phyloP scores from a whole-genome alignment of 306 rosid species.

The Leucaena leucocephala region DNA sequence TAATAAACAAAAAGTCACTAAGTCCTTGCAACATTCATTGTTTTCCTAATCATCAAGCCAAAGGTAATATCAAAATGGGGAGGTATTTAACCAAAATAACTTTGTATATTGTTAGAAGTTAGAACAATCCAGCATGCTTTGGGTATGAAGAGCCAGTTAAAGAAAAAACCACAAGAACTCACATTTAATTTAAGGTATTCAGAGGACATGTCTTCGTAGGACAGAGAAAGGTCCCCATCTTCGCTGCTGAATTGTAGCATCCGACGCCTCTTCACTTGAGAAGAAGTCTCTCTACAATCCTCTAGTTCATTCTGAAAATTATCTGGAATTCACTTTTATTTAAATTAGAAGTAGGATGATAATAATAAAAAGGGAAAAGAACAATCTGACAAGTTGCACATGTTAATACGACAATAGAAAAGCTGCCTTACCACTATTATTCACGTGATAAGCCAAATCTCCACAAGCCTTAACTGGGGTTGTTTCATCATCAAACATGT shows the following conservation, averaged over 20 bases:
- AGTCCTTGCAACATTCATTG: not conserved
- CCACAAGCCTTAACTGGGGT: slow-evolving; percentile 91
- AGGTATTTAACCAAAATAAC: not conserved
- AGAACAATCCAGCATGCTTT: slow-evolving; percentile 9
- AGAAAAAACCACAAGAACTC: slow-evolving; percentile 38
- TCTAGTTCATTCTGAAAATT: slow-evolving; percentile 50
- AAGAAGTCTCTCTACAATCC: slow-evolving; percentile 56
- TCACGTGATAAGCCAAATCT: slow-evolving; percentile 60
- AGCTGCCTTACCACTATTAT: slow-evolving; percentile 47
- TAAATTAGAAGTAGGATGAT: slow-evolving; percentile 34
- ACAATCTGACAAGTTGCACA: slow-evolving; percentile 12
- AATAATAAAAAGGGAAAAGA: slow-evolving; percentile 6
- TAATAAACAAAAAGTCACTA: not conserved
- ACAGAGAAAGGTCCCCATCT: slow-evolving; percentile 41
- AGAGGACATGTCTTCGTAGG: slow-evolving; percentile 55
- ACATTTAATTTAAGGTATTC: slow-evolving; percentile 65
- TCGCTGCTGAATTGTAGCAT: slow-evolving; percentile 71
- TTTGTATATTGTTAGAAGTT: not conserved
- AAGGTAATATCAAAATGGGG: not conserved
- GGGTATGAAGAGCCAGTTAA: slow-evolving; percentile 6
- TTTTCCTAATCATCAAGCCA: slow-evolving; percentile 1
- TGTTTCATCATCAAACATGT: slow-evolving; percentile 78
- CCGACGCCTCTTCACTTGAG: slow-evolving; percentile 80
- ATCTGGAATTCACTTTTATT: slow-evolving; percentile 50
- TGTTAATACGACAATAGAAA: slow-evolving; percentile 5